phyloP scores from a whole-genome alignment of 345 rosid species.

The Limnanthes douglasii region DNA sequence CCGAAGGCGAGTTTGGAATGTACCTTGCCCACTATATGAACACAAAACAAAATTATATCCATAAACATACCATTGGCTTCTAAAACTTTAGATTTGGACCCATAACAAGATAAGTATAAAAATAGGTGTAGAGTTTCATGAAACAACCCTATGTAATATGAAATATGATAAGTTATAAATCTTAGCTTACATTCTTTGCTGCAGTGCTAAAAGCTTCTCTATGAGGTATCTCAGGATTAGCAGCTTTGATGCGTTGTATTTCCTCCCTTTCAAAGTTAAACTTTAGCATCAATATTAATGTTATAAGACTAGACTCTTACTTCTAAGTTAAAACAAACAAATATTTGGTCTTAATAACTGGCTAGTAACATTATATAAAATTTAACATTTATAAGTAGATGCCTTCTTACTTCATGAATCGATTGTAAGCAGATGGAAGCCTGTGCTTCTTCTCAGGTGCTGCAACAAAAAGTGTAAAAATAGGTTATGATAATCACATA shows the following conservation, averaged over 20 bases:
- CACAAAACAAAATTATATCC: background rate
- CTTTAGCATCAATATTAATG: too few species aligned
- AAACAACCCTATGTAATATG: too few species aligned
- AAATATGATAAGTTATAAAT: background rate
- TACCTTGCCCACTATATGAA: slow-evolving; percentile 77
- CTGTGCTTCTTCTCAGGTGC: slow-evolving; percentile 99
- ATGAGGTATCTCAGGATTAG: slow-evolving; percentile 92
- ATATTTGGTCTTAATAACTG: too few species aligned
- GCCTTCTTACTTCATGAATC: slow-evolving; percentile 92
- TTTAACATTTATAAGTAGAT: too few species aligned
- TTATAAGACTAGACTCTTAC: too few species aligned
- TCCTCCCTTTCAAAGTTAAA: slow-evolving; percentile 44
- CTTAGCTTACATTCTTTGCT: slow-evolving; percentile 65
- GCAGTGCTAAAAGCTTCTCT: slow-evolving; percentile 97
- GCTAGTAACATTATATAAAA: too few species aligned
- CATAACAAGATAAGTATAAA: too few species aligned
- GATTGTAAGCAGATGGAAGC: slow-evolving; percentile 97
- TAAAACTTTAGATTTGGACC: too few species aligned
- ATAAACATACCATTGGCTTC: background rate
- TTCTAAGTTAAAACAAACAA: too few species aligned
- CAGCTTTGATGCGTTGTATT: slow-evolving; percentile 93
- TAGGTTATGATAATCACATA: background rate
- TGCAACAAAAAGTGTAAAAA: slow-evolving; percentile 10
- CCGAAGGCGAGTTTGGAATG: slow-evolving; percentile 55
- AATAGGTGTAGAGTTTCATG: too few species aligned